These are phyloP conservation scores for Linum lewisii DNA, from an alignment of 345 rosid species.

Conservation along the genomic window DNA sequence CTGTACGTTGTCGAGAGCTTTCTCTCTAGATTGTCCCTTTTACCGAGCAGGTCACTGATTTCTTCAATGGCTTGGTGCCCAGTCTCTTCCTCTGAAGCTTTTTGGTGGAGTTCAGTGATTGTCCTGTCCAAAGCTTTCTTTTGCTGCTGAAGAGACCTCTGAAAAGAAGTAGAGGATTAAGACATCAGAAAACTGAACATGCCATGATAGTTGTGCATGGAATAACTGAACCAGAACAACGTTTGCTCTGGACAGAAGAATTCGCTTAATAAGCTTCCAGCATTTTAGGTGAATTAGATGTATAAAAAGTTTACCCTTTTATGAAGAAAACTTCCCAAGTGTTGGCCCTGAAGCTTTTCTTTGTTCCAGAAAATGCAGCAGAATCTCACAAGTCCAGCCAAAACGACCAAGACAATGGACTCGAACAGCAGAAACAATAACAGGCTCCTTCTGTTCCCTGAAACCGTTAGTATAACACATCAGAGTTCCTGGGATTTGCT, in stretches of 20 bases:
- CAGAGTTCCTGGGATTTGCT: not conserved
- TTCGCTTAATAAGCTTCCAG: too few species aligned
- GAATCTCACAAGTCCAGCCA: constrained; percentile 55
- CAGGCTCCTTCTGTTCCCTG: constrained; percentile 48
- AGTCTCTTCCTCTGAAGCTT: constrained; percentile 36
- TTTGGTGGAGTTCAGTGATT: constrained; percentile 45
- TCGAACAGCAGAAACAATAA: constrained; percentile 58
- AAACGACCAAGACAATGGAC: constrained; percentile 41
- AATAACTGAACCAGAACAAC: not conserved
- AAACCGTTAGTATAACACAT: constrained; percentile 1
- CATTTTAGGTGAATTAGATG: not conserved
- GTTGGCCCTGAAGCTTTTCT: constrained; percentile 56
- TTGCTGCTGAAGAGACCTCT: constrained; percentile 63
- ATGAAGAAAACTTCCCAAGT: constrained; percentile 51
- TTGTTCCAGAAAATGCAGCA: constrained; percentile 85
- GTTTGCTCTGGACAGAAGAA: not conserved
- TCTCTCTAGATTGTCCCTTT: constrained; percentile 42
- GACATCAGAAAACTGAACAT: too few species aligned
- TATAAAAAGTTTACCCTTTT: constrained; percentile 40
- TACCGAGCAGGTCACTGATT: constrained; percentile 36
- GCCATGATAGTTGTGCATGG: too few species aligned
- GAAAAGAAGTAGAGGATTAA: not conserved
- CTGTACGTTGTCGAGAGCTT: constrained; percentile 79
- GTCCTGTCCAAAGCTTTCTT: constrained; percentile 50
- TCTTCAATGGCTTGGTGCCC: constrained; percentile 30